Evolutionary conservation across 192 early-diverging fungal genomes (phyloP).

Genomic region (Coemansia biformis): DNA sequence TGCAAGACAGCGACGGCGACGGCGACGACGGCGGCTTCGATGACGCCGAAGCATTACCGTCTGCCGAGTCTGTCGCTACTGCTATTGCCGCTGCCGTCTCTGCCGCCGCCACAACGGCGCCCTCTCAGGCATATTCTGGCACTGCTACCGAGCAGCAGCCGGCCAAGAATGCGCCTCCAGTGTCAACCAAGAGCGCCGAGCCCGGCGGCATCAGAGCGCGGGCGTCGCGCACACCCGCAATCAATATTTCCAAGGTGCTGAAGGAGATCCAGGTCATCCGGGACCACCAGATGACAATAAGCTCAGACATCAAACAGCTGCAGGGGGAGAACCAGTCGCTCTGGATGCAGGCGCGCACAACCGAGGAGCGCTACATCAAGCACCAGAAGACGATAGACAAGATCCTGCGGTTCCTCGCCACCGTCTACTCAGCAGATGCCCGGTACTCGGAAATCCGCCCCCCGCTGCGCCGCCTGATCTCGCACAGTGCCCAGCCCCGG

Average conservation of each 20-base stretch:
- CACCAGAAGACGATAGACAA: conserved; percentile 94
- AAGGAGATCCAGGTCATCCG: conserved; percentile 84
- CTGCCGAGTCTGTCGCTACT: neutral
- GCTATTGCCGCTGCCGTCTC: neutral
- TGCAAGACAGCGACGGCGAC: neutral
- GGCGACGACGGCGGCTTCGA: too few species aligned
- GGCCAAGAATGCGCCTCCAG: too few species aligned
- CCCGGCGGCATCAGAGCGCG: conserved; percentile 4
- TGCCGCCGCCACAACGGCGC: too few species aligned
- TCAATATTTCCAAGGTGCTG: conserved; percentile 36
- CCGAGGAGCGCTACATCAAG: conserved; percentile 72
- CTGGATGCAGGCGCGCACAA: conserved; percentile 75
- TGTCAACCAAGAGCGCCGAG: neutral
- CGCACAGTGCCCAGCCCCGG: conserved; percentile 8
- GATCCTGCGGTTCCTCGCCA: conserved; percentile 85
- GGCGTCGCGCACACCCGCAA: conserved; percentile 20
- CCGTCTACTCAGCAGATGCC: conserved; percentile 64
- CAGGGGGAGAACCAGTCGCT: conserved; percentile 83
- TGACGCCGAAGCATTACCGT: too few species aligned
- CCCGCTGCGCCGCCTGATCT: conserved; percentile 41
- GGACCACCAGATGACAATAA: conserved; percentile 85
- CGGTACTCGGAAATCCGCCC: conserved; percentile 29
- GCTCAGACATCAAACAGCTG: conserved; percentile 76
- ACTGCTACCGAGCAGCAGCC: neutral
- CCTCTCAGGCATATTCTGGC: neutral